Conservation (phyloP, 129 eudicot genomes). For the Gnaphalium uliginosum region DNA sequence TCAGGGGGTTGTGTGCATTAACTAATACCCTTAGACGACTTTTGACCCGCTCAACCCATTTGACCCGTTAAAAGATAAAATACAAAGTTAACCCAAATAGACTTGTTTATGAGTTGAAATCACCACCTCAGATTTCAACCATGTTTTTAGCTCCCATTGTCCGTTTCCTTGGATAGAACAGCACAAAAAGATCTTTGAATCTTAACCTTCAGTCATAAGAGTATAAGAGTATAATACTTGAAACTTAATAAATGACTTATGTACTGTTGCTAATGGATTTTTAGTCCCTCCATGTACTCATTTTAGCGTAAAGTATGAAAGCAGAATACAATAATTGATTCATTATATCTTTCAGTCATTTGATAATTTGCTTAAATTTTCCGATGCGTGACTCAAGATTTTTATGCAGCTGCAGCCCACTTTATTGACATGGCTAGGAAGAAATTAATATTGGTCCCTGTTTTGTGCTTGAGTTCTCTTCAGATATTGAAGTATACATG, state of each 20-base stretch:
- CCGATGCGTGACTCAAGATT: neutral
- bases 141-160: neutral
- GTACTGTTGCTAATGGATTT: neutral
- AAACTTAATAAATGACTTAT: neutral
- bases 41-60: neutral
- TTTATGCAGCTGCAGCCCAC: conserved; percentile 12
- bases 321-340: neutral
- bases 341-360: neutral
- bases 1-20: neutral
- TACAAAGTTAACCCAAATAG: neutral
- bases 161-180: neutral
- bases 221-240: neutral
- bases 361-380: neutral
- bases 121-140: neutral
- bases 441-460: neutral
- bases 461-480: conserved; percentile 27
- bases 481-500: conserved; percentile 10
- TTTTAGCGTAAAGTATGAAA: neutral
- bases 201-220: neutral
- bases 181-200: neutral
- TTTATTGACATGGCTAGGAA: conserved; percentile 21
- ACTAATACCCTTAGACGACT: neutral
- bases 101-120: neutral
- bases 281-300: neutral
- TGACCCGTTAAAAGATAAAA: neutral